A percentile compares a stretch with the other conserved stretches of the same genome.
These are phyloP conservation scores for Exophiala alcalophila DNA, from an alignment of 2,329 filamentous ascomycete species.

Conservation along the genomic window DNA sequence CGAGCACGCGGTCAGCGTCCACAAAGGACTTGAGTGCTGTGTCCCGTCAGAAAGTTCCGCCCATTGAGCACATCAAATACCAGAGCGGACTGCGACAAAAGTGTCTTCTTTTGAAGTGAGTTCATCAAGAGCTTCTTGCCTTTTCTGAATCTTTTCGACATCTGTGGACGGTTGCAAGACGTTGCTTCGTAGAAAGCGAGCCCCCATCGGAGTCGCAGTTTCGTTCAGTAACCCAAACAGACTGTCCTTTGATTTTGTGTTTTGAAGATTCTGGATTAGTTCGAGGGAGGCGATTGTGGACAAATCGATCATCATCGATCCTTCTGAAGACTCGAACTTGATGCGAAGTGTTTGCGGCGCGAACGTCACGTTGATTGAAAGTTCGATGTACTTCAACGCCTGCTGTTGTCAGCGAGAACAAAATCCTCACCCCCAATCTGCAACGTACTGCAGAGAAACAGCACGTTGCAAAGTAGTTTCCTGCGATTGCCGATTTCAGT, in stretches of 20 bases:
- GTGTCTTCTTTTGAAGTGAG: conserved; percentile 78
- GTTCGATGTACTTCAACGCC: conserved; percentile 78
- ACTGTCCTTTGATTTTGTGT: conserved; percentile 73
- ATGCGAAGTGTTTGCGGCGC: conserved; percentile 77
- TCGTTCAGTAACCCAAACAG: conserved; percentile 83
- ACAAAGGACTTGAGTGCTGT: conserved; percentile 69
- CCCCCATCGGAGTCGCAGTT: conserved; percentile 84
- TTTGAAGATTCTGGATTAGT: conserved; percentile 80
- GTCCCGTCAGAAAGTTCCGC: conserved; percentile 16
- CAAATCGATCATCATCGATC: conserved; percentile 93
- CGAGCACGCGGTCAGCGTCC: conserved; percentile 77
- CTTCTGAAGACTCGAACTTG: conserved; percentile 81
- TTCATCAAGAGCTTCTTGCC: conserved; percentile 82
- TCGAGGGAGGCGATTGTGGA: conserved; percentile 84
- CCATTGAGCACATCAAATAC: conserved; percentile 42
- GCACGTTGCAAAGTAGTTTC: conserved; percentile 83
- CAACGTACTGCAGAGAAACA: conserved; percentile 77
- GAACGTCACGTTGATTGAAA: conserved; percentile 66
- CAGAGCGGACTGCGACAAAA: conserved; percentile 71
- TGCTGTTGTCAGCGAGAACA: conserved; percentile 38
- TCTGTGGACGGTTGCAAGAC: conserved; percentile 85
- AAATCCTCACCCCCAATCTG: neutral
- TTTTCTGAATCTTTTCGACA: conserved; percentile 61
- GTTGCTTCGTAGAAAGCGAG: conserved; percentile 75
- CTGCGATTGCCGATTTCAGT: conserved; percentile 72